These are phyloP conservation scores for Hirschioporus abietinus DNA, from an alignment of 768 basidiomycete species.

Conservation along the genomic window DNA sequence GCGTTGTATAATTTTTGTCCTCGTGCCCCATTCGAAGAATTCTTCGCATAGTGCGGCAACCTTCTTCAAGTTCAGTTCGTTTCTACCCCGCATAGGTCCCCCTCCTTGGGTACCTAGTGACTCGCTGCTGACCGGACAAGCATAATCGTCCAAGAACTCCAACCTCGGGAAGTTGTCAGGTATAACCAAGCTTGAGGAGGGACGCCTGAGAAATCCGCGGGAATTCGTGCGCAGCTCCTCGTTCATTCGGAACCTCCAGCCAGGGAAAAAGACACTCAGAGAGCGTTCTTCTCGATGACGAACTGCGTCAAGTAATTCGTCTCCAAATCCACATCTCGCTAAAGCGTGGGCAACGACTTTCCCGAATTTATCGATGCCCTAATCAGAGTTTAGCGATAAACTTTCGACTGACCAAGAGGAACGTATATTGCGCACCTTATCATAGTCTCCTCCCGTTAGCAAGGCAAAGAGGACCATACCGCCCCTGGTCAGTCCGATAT, in stretches of 20 bases:
- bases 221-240: conserved; percentile 23
- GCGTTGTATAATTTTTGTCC: conserved; percentile 17
- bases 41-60: conserved; percentile 22
- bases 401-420: neutral
- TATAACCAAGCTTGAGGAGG: conserved; percentile 13
- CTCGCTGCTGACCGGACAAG: conserved; percentile 18
- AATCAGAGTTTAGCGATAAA: neutral
- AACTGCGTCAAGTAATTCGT: conserved; percentile 20
- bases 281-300: conserved; percentile 10
- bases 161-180: conserved; percentile 19
- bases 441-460: conserved; percentile 31
- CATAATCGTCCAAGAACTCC: conserved; percentile 19
- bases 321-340: conserved; percentile 23
- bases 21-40: conserved; percentile 23
- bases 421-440: conserved; percentile 16
- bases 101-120: conserved; percentile 13
- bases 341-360: conserved; percentile 19
- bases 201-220: conserved; percentile 15
- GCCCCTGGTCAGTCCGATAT: conserved; percentile 21
- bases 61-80: conserved; percentile 18
- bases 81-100: conserved; percentile 15
- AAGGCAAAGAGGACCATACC: conserved; percentile 31
- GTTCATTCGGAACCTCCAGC: conserved; percentile 21
- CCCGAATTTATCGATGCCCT: conserved; percentile 20
- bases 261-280: conserved; percentile 17